Evolutionary conservation across 371 early-diverging fungal species (phyloP), one percentile per base, ranked within the genome.

Genomic region (Conidiobolus incongruus): DNA sequence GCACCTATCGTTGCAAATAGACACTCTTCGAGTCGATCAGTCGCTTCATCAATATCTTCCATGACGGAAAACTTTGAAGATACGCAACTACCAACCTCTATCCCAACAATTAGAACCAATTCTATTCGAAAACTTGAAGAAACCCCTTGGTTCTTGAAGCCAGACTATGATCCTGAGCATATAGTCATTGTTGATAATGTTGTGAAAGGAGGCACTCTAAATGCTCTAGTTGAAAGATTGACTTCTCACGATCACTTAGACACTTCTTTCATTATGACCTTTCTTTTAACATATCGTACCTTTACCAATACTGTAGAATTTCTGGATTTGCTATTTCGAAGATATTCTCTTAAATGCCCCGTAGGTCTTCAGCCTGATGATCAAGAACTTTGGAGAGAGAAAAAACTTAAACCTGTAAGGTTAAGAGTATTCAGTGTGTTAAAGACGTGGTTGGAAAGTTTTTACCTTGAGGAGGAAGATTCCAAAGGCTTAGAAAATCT

Each of bases 281-380:
- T 94, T 61, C 54, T 94, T 51, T 65, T 94, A 49, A 88, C 86
- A 12, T 91, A 87, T 58, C 80, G 82, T 35, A 77, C 81, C 24
- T 92, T 92, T 51, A 68, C 75, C 19, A 68, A 77, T 0, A 69
- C 89, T 0, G 62, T 61, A 7, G 70, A 85, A 49, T 54, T 92
- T 24, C 72, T 91, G 48, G 58, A 68, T 22, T 57, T 63, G 22
- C 55, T 94, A 20, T 68, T 79, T 45, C 53, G 53, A 16, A 69
- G 92, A 43, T 90, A 77, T 50, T 56, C 65, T 30, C 61, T 90
- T 28, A 44, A 56, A 12, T 74, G 86, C 3, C 90, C 95, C 0
- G 53, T 56, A 0, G 72, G 67, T 17, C 50, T 94, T 35, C 57
- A 53, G 1, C 45, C 56, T 1, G 71, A 76, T 19, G 84, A 92